These are phyloP conservation scores for Beauveria scarabaeidicola DNA, from an alignment of 2,329 filamentous ascomycete genomes.

Conservation along the genomic window DNA sequence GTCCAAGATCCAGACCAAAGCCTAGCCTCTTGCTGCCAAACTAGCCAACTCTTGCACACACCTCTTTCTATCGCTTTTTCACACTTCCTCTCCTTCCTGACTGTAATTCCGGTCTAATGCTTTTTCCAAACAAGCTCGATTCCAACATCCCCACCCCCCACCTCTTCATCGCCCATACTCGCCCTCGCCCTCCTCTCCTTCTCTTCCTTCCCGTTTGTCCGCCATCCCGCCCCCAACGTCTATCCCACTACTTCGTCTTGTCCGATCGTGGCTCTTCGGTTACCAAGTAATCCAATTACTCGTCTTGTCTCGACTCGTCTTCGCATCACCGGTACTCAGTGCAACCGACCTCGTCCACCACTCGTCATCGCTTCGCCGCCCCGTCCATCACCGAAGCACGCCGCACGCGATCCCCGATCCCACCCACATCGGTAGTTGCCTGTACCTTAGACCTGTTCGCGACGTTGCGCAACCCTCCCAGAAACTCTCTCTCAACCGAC, in stretches of 20 bases:
- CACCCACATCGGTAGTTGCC: background rate
- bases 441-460: background rate
- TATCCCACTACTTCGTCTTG: background rate
- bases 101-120: background rate
- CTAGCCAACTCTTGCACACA: no score
- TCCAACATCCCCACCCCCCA: background rate
- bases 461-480: background rate
- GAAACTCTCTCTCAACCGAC: background rate
- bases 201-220: background rate
- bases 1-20: no score
- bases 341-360: background rate
- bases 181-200: background rate
- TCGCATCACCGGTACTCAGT: background rate
- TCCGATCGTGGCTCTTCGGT: background rate
- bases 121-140: background rate
- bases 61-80: no score
- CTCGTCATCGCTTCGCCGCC: background rate
- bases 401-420: conserved; percentile 3
- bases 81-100: background rate
- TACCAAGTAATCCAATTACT: background rate
- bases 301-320: background rate
- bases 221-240: background rate
- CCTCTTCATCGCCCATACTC: background rate
- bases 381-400: background rate
- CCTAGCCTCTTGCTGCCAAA: no score